These are phyloP conservation scores for Suhomyces choctaworum DNA, from an alignment of 1,139 yeast genomes.

Conservation along the genomic window DNA sequence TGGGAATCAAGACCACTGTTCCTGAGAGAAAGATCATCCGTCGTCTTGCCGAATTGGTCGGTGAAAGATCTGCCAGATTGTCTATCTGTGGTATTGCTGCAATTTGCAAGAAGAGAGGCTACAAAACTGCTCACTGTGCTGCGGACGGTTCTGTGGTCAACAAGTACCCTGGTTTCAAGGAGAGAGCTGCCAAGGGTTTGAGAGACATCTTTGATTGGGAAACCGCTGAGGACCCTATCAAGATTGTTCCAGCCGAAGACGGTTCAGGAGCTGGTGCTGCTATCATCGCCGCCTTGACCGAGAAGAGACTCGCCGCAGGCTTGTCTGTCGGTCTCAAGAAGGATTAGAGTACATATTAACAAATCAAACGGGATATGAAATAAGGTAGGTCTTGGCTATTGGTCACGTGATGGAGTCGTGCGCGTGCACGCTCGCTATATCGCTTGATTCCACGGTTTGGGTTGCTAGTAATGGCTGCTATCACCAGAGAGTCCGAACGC, in stretches of 20 bases:
- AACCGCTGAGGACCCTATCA: slow-evolving; percentile 67
- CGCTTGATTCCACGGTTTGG: too few species aligned
- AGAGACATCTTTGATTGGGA: slow-evolving; percentile 90
- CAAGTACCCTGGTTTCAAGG: slow-evolving; percentile 89
- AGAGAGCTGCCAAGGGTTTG: slow-evolving; percentile 85
- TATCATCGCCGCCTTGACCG: slow-evolving; percentile 90
- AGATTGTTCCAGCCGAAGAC: slow-evolving; percentile 89
- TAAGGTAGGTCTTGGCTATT: too few species aligned
- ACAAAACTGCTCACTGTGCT: slow-evolving; percentile 81
- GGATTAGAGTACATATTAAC: slow-evolving; percentile 4
- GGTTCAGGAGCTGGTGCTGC: slow-evolving; percentile 99
- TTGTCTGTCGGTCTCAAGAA: slow-evolving; percentile 64
- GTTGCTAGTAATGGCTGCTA: slow-evolving; percentile 3
- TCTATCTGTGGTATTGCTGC: slow-evolving; percentile 97
- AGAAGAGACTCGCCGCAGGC: slow-evolving; percentile 69
- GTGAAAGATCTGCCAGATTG: slow-evolving; percentile 89
- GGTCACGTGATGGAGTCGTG: too few species aligned
- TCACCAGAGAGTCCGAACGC: slow-evolving; percentile 4
- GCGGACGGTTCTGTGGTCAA: slow-evolving; percentile 96
- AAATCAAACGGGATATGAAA: too few species aligned
- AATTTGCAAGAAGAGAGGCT: slow-evolving; percentile 82
- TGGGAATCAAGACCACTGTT: slow-evolving; percentile 64
- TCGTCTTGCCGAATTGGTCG: slow-evolving; percentile 80
- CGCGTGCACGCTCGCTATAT: too few species aligned
- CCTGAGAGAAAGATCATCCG: slow-evolving; percentile 85